Base-by-base conservation (phyloP, 176 grass and related monocot species). In the Cymbopogon citratus region DNA sequence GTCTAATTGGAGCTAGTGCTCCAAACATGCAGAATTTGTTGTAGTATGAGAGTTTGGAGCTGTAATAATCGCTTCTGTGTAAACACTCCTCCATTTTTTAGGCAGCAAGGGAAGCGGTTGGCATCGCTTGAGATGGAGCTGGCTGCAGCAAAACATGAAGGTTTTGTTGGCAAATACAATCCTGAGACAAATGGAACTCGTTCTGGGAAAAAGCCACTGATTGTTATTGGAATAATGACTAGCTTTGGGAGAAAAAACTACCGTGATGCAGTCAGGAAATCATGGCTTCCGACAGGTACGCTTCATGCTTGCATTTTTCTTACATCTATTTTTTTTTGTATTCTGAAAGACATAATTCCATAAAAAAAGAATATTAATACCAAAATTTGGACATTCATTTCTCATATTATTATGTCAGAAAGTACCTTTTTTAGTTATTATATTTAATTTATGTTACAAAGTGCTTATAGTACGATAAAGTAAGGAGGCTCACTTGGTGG, bases 101-200 rank as follows among this genome's bases (percentile, higher is more conserved):
- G 96, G 91, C 96, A 99, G 82, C 96, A 99, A 75, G 88, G 83
- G n/a, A 99, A 99, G 85, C 84, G 86, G 78, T 74, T 99, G 75
- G 48, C 87, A 83, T 90, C 93, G 51, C 84, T 95, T 52, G 91
- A 99, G 85, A 95, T 99, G 93, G 96, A 99, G 79, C 75, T 99
- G 9, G 91, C 89, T 76, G 57, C 89, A 45, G 96, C 96, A 25
- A 93, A 83, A 26, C 91, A 99, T 41, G 80, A 85, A 67, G 96
- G 96, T 8, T 95, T 95, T 85, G 77, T 80, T 77, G 91, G 87
- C n/a, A 93, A 91, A 48, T 99, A 99, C 77, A 87, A 77, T 38
- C 84, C 87, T 23, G 85, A 95, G 59, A 81, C 85, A 81, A 99
- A 99, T 85, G 85, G 80, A 29, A 95, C 93, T 66, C 27, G 25